Evolutionary conservation across 75 land plant species (phyloP).

Genomic region (Selaginella moellendorffii): DNA sequence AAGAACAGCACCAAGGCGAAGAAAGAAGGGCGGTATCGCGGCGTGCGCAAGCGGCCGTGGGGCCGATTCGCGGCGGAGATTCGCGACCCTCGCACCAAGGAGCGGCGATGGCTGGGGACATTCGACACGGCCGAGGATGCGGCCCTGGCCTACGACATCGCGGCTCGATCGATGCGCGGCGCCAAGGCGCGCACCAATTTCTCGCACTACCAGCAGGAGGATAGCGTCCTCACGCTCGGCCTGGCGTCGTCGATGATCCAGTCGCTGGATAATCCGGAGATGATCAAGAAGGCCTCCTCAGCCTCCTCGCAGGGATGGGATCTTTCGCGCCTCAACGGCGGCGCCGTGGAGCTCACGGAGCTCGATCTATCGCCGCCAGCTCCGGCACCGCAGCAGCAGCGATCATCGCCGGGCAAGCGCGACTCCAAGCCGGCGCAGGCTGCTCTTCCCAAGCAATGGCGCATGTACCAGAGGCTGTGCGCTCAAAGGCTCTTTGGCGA

Average conservation of each 20-base stretch:
- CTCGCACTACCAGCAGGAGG: neutral
- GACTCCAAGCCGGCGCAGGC: too few relatives aligned
- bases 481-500: neutral
- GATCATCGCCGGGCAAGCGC: too few relatives aligned
- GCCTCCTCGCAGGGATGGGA: neutral
- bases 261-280: neutral
- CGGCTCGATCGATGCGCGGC: neutral
- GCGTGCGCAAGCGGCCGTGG: neutral
- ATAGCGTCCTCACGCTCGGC: neutral
- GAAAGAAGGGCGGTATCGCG: neutral
- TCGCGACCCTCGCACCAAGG: neutral
- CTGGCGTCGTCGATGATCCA: neutral
- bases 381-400: neutral
- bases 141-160: neutral
- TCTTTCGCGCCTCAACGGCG: neutral
- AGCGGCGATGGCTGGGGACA: neutral
- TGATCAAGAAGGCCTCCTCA: neutral
- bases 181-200: slow-evolving; percentile 1
- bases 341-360: too few relatives aligned
- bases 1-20: too few relatives aligned
- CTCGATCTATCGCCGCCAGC: neutral
- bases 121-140: neutral
- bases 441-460: neutral
- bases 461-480: neutral
- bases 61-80: neutral